Conservation (phyloP, 495 filamentous ascomycete genomes). For the Penicillium paxilli region DNA sequence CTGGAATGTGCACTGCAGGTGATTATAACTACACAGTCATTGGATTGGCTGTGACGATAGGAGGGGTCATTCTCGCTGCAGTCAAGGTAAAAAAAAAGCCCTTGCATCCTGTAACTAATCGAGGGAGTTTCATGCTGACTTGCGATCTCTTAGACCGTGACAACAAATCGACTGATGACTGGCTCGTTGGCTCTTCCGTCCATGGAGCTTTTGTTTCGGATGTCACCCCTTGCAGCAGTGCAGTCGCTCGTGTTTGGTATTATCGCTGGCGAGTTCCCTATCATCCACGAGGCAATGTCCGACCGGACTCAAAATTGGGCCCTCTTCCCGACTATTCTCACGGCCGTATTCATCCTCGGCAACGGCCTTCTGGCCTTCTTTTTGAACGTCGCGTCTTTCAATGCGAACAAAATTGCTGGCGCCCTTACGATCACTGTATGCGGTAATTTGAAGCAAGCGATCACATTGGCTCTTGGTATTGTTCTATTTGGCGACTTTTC, state of each 20-base stretch:
- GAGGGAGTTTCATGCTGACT: no score
- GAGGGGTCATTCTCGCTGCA: slow-evolving; percentile 14
- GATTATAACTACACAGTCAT: slow-evolving; percentile 15
- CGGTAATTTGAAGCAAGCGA: slow-evolving; percentile 18
- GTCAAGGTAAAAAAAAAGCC: slow-evolving; percentile 17
- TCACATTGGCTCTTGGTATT: slow-evolving; percentile 15
- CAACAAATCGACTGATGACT: slow-evolving; percentile 20
- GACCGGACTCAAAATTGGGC: slow-evolving; percentile 6
- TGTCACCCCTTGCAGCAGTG: slow-evolving; percentile 17
- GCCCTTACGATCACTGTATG: slow-evolving; percentile 17
- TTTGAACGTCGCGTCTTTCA: slow-evolving; percentile 16
- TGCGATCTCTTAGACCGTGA: no score
- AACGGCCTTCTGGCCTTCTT: slow-evolving; percentile 16
- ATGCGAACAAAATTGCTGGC: slow-evolving; percentile 18
- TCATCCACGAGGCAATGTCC: slow-evolving; percentile 6
- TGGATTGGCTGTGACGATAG: slow-evolving; percentile 10
- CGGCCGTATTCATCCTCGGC: slow-evolving; percentile 10
- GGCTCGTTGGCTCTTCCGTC: slow-evolving; percentile 15
- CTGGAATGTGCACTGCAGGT: slow-evolving; percentile 17
- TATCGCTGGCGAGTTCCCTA: slow-evolving; percentile 12
- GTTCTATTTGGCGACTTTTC: slow-evolving; percentile 16
- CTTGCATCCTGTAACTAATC: not conserved
- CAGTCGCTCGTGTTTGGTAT: slow-evolving; percentile 11
- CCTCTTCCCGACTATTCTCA: slow-evolving; percentile 1
- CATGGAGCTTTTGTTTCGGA: slow-evolving; percentile 19